Percentiles rank a stretch among this genome's conserved stretches.
Conservation (phyloP, 2,329 filamentous ascomycete genomes). For the Hymenoscyphus scutula region DNA sequence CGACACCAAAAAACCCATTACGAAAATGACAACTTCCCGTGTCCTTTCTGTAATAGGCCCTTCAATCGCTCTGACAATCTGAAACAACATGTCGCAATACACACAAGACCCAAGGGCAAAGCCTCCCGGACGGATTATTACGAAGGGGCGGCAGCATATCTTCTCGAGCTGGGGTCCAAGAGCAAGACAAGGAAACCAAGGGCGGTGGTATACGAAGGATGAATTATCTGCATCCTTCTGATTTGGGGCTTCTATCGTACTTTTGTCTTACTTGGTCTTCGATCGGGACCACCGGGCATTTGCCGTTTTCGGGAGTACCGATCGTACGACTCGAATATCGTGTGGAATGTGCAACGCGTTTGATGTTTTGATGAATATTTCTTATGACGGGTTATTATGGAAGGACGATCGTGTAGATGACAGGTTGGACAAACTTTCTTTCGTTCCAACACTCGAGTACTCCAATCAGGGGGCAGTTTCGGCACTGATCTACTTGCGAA, state of each 20-base stretch:
- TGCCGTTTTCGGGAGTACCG: background rate
- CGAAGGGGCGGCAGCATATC: background rate
- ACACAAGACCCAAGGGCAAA: constrained; percentile 15
- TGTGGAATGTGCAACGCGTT: background rate
- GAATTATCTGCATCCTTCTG: background rate
- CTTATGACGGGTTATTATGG: constrained; percentile 4
- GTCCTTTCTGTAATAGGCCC: constrained; percentile 24
- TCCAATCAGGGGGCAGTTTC: background rate
- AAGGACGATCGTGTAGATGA: background rate
- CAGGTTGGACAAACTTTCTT: background rate
- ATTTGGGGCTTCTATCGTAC: background rate
- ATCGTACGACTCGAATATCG: background rate
- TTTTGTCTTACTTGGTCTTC: background rate
- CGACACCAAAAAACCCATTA: constrained; percentile 46
- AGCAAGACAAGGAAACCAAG: background rate
- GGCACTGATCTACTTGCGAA: background rate
- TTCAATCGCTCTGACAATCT: constrained; percentile 32
- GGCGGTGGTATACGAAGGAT: background rate
- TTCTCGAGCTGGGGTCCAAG: background rate
- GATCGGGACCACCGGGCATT: background rate
- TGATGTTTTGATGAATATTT: constrained; percentile 8
- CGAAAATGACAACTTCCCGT: constrained; percentile 13
- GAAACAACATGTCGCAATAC: constrained; percentile 25
- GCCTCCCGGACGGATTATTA: constrained; percentile 8
- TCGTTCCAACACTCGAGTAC: background rate